Evolutionary conservation across 1,284 basidiomycete genomes (phyloP).

Genomic region (Heterobasidion irregulare): DNA sequence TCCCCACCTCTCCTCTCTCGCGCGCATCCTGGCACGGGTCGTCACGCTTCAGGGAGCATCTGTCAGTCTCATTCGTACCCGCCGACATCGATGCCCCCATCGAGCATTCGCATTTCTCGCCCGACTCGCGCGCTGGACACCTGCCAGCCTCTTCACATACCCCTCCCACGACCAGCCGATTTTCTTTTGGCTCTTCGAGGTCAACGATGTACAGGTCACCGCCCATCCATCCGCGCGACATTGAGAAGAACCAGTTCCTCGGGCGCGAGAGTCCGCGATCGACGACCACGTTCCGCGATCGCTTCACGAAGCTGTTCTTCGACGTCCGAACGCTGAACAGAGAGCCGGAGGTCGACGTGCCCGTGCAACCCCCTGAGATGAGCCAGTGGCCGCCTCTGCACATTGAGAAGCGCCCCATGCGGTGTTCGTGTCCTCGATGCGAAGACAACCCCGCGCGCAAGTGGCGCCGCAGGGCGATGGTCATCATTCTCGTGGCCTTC

Average conservation of each 20-base stretch:
- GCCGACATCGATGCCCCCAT: slow-evolving; percentile 9
- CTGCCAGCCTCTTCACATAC: slow-evolving; percentile 7
- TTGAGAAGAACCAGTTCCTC: slow-evolving; percentile 15
- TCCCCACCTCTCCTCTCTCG: slow-evolving; percentile 1
- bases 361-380: slow-evolving; percentile 19
- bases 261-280: slow-evolving; percentile 11
- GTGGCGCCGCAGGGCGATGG: slow-evolving; percentile 20
- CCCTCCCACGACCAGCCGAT: slow-evolving; percentile 8
- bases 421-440: slow-evolving; percentile 17
- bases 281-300: slow-evolving; percentile 17
- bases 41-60: slow-evolving; percentile 25
- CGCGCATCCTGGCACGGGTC: slow-evolving; percentile 9
- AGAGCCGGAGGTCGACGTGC: slow-evolving; percentile 18
- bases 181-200: slow-evolving; percentile 4
- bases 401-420: slow-evolving; percentile 24
- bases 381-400: slow-evolving; percentile 30
- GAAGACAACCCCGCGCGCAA: slow-evolving; percentile 18
- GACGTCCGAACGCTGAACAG: slow-evolving; percentile 22
- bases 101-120: slow-evolving; percentile 26
- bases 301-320: slow-evolving; percentile 28
- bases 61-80: slow-evolving; percentile 17
- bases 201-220: slow-evolving; percentile 10
- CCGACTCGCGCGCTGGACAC: slow-evolving; percentile 20
- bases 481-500: slow-evolving; percentile 27
- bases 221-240: slow-evolving; percentile 14